Evolutionary conservation across 139 green algal species (phyloP), one percentile per base, ranked within the genome.

Genomic region (Mesostigma viride): DNA sequence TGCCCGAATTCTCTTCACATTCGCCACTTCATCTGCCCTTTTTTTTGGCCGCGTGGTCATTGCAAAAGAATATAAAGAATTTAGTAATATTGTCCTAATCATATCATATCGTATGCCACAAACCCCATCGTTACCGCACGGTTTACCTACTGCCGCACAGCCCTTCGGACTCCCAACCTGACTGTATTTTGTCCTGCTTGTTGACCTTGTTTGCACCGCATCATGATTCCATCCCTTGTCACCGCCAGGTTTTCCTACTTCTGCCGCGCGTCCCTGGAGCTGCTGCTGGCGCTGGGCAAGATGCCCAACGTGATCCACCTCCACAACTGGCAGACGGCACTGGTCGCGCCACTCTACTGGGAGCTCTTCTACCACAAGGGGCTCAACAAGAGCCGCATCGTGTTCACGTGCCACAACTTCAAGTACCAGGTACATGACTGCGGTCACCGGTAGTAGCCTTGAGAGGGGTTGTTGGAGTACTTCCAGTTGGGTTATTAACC

Each of bases 231-330:
- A 24, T 20, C 20, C 20, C 22, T 20, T 20, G 45, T 24, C 20
- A 56, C 30, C 27, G 34, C 44, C 69, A 76, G 73, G 48, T 85
- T 85, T 60, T 67, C 71, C 36, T 81, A 80, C 40, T 85, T 85
- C 73, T 73, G 60, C 58, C 69, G 79, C 11, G 86, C 86, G 0
- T 90, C 90, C 1, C 64, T 94, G 45, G 88, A 96, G 79, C 97
- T 92, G 76, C 73, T 98, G 22, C 69, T 78, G 47, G 78, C 90
- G 65, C 79, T 71, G 1, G 64, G 69, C 3, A 74, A 83, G 22
- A 63, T 81, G 62, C 86, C 84, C n/a, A 79, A 95, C 83, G 83
- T 99, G 30, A 51, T 99, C 22, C 93, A 99, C 81, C 89, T 83
- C 76, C 93, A 99, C 79, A 91, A 99, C 82, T 85, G 79, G 79